Evolutionary conservation across 2,329 filamentous ascomycete species (phyloP).

Genomic region (Teratosphaeria zuluensis): DNA sequence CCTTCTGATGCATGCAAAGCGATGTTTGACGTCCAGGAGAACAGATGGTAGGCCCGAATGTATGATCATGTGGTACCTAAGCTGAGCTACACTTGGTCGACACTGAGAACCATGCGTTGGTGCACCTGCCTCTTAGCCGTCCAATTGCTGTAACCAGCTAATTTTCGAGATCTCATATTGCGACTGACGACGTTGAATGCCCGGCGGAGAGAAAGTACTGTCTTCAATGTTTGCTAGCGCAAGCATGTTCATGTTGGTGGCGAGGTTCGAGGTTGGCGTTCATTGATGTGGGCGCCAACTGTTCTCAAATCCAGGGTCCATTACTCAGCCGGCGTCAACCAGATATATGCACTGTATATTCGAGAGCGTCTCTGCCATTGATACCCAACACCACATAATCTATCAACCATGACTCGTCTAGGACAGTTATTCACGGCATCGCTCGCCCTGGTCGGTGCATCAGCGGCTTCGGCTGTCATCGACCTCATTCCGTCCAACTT

Average conservation of each 20-base stretch:
- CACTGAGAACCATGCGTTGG: no score
- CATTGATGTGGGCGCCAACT: background rate
- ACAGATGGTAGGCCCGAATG: no score
- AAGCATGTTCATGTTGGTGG: background rate
- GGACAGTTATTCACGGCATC: slow-evolving; percentile 37
- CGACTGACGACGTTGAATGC: no score
- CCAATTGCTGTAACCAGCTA: no score
- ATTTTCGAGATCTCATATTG: no score
- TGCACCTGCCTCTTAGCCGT: no score
- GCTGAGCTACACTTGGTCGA: no score
- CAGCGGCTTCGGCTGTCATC: slow-evolving; percentile 73
- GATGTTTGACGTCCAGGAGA: no score
- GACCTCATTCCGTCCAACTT: slow-evolving; percentile 89
- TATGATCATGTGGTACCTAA: no score
- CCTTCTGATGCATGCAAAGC: no score
- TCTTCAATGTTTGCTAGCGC: no score
- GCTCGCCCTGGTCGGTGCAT: slow-evolving; percentile 40
- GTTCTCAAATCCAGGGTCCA: background rate
- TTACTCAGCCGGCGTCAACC: background rate
- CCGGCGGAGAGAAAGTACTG: no score
- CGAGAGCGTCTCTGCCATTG: background rate
- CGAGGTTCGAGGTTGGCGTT: background rate
- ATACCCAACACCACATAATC: background rate
- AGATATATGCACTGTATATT: background rate
- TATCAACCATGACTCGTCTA: slow-evolving; percentile 35